A percentile compares a stretch with the other conserved stretches of the same genome.
phyloP scores from a whole-genome alignment of 176 grass and related monocot genomes.

The Oryza glaberrima region DNA sequence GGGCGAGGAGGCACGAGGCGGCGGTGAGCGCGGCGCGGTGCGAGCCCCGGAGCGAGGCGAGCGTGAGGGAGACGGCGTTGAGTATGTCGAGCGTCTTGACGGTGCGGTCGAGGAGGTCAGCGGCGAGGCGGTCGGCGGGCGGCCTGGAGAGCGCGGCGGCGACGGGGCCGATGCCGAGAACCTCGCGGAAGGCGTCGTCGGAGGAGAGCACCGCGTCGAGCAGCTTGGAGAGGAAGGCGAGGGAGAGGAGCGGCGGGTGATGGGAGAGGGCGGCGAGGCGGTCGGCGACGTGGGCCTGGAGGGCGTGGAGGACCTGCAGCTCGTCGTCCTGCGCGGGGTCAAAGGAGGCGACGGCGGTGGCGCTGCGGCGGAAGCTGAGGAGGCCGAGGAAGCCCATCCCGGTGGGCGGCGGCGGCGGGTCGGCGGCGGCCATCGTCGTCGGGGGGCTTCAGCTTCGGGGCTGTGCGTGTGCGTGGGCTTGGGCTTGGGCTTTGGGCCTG shows the following conservation, averaged over 20 bases:
- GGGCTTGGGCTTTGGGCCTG: not conserved
- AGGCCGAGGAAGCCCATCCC: slow-evolving; percentile 59
- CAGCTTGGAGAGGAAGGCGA: slow-evolving; percentile 84
- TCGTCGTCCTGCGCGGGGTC: slow-evolving; percentile 71
- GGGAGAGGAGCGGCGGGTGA: slow-evolving; percentile 40
- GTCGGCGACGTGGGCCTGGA: slow-evolving; percentile 74
- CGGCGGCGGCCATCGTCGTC: slow-evolving; percentile 49
- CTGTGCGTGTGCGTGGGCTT: not conserved
- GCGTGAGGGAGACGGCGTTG: slow-evolving; percentile 72
- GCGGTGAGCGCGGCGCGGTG: slow-evolving; percentile 74
- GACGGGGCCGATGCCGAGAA: slow-evolving; percentile 48
- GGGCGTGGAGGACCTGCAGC: slow-evolving; percentile 56
- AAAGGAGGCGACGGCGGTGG: slow-evolving; percentile 64
- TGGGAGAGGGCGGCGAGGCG: slow-evolving; percentile 53
- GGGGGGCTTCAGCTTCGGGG: not conserved
- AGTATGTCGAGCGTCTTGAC: slow-evolving; percentile 86
- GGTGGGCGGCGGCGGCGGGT: slow-evolving; percentile 38
- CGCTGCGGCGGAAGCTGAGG: slow-evolving; percentile 74
- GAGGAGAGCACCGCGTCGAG: slow-evolving; percentile 66
- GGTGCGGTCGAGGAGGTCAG: slow-evolving; percentile 76
- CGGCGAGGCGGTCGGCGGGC: slow-evolving; percentile 68
- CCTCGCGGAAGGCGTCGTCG: slow-evolving; percentile 61
- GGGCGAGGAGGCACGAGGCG: slow-evolving; percentile 58
- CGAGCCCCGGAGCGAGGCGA: slow-evolving; percentile 68
- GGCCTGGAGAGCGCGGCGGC: slow-evolving; percentile 44